These are phyloP conservation scores for Entomortierella lignicola DNA, from an alignment of 192 early-diverging fungal species.

Conservation along the genomic window DNA sequence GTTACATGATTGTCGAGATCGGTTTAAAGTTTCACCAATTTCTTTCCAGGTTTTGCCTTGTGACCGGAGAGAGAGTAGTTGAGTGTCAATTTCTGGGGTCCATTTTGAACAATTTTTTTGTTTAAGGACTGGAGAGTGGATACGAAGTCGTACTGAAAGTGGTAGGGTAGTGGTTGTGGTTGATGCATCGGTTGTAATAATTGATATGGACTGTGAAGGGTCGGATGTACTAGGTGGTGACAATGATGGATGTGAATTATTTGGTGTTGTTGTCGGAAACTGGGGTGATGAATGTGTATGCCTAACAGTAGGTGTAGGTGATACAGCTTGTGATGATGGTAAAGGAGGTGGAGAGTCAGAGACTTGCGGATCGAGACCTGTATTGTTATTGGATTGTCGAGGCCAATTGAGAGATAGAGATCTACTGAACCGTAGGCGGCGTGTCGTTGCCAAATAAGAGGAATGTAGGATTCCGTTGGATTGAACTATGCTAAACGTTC, in stretches of 20 bases:
- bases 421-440: too few relatives aligned
- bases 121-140: conserved; percentile 7
- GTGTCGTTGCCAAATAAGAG: too few relatives aligned
- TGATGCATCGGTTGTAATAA: too few relatives aligned
- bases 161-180: too few relatives aligned
- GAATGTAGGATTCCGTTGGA: not conserved
- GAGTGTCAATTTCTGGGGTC: conserved; percentile 13
- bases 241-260: too few relatives aligned
- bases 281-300: too few relatives aligned
- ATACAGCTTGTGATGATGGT: not conserved
- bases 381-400: not conserved
- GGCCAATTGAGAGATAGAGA: not conserved
- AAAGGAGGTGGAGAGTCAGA: not conserved
- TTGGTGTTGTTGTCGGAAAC: too few relatives aligned
- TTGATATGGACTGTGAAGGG: too few relatives aligned
- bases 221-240: too few relatives aligned
- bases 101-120: conserved; percentile 11
- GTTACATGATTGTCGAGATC: conserved; percentile 35
- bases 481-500: too few relatives aligned
- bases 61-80: conserved; percentile 5
- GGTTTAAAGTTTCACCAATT: conserved; percentile 11
- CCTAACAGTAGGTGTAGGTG: not conserved
- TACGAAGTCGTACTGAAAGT: conserved; percentile 9
- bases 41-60: conserved; percentile 27
- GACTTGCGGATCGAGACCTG: not conserved